A percentile compares a stretch with the other conserved stretches of the same genome.
These are phyloP conservation scores for Aspergillus texensis DNA, from an alignment of 2,329 filamentous ascomycete genomes.

Conservation along the genomic window DNA sequence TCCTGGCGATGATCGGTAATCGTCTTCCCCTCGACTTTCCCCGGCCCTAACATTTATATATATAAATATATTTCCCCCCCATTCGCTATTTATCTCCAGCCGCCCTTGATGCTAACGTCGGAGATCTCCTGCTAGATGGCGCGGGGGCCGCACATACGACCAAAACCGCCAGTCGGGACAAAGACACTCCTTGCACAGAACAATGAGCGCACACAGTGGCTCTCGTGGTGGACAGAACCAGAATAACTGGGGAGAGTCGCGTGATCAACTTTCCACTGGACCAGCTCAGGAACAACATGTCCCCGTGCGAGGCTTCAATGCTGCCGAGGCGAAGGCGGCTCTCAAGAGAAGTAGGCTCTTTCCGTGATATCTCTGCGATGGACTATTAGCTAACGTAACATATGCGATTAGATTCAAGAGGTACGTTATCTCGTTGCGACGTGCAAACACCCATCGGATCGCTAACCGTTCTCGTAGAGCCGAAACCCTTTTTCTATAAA, in stretches of 20 bases:
- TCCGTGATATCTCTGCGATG: background rate
- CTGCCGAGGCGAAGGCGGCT: slow-evolving; percentile 43
- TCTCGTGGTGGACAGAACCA: slow-evolving; percentile 34
- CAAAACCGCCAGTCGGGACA: slow-evolving; percentile 41
- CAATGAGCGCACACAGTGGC: slow-evolving; percentile 37
- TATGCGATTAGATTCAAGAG: slow-evolving; percentile 29
- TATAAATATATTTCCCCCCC: background rate
- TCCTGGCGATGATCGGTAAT: slow-evolving; percentile 40
- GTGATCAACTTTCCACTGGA: slow-evolving; percentile 22
- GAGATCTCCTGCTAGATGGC: slow-evolving; percentile 36
- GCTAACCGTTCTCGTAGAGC: slow-evolving; percentile 26
- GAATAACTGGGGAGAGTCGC: slow-evolving; percentile 32
- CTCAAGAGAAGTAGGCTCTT: slow-evolving; percentile 41
- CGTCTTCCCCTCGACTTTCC: background rate
- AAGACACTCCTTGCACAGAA: slow-evolving; percentile 35
- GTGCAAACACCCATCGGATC: background rate
- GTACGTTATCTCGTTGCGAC: slow-evolving; percentile 23
- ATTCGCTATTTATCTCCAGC: slow-evolving; percentile 1
- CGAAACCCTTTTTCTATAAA: slow-evolving; percentile 43
- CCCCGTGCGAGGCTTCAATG: slow-evolving; percentile 49
- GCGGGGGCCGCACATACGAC: slow-evolving; percentile 40
- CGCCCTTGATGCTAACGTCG: background rate
- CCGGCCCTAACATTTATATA: background rate
- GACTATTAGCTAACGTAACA: background rate
- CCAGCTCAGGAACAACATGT: slow-evolving; percentile 42